These are phyloP conservation scores for Ogataea salicorniae DNA, from an alignment of 805 yeast genomes.

Conservation along the genomic window DNA sequence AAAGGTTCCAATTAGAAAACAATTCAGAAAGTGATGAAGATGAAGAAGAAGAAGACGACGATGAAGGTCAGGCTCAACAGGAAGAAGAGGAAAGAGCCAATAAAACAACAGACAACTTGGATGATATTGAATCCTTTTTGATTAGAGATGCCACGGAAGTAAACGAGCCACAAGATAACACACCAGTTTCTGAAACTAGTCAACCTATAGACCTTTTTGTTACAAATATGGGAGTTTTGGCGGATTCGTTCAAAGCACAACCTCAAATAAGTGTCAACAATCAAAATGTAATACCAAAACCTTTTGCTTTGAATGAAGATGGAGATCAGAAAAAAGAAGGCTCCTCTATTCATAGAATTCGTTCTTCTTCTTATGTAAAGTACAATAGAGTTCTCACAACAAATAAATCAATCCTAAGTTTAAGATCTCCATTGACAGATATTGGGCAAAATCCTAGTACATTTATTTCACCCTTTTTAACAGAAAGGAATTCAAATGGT, in stretches of 20 bases:
- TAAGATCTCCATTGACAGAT: neutral
- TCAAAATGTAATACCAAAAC: slow-evolving; percentile 3
- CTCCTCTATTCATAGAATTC: no score
- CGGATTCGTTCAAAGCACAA: slow-evolving; percentile 18
- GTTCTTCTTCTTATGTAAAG: no score
- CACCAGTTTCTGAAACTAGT: neutral
- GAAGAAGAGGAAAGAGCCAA: neutral
- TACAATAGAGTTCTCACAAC: neutral
- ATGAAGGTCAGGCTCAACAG: slow-evolving; percentile 3
- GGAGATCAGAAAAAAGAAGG: neutral
- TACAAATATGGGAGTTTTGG: slow-evolving; percentile 17
- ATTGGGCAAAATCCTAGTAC: neutral
- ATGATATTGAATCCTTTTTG: slow-evolving; percentile 6
- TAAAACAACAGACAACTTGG: slow-evolving; percentile 1
- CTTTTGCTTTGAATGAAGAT: neutral
- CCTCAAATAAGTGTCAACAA: slow-evolving; percentile 16
- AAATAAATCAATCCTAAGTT: slow-evolving; percentile 1
- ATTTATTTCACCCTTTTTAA: neutral
- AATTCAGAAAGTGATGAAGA: neutral
- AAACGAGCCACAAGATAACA: neutral
- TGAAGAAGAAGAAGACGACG: slow-evolving; percentile 1
- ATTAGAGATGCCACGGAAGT: neutral
- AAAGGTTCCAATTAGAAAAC: neutral
- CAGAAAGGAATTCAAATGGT: neutral
- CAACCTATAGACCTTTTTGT: slow-evolving; percentile 8